Evolutionary conservation across 306 rosid species (phyloP), one percentile per base, ranked within the genome.

Genomic region (Quercus mongolica): DNA sequence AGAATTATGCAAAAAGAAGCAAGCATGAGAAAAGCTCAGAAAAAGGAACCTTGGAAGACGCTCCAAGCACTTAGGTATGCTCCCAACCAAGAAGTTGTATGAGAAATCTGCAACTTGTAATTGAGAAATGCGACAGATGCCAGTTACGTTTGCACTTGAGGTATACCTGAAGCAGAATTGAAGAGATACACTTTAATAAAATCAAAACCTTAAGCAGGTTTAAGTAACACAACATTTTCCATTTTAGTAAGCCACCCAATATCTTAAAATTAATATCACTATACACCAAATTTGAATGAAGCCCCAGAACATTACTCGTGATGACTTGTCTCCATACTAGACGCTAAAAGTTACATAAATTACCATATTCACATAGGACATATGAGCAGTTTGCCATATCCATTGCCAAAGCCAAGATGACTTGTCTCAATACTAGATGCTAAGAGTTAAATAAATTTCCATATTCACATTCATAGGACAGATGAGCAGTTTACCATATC

Each of bases 31-130:
- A 55, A 79, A 59, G 81, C 78, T 73, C 55, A 28, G 17, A 44
- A 78, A 59, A 80, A 55, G 74, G 57, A 81, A 96, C 99, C 89
- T 93, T 44, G 97, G 97, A 76, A 96, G 98, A 92, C 80, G 77
- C 69, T 78, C 83, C 94, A 96, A 86, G 88, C 99, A 96, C 72
- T 88, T 88, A 2, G 98, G 98, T 81, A 96, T 82, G 80, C 82
- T 88, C 26, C 99, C 99, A 77, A 88, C 97, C 75, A 96, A 88
- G 84, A 88, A 93, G 83, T 96, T 96, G 87, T 80, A 89, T 17
- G 99, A 96, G 79, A 96, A 91, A 81, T 96, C 97, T 68, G 91
- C 99, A 56, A 87, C 83, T 86, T 86, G 86, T 26, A 92, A 88
- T 85, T 81, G 91, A 80, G 92, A 57, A 25, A 75, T 83, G 55